Base-by-base conservation (phyloP, 2,329 filamentous ascomycete genomes). In the Penicillium italicum region DNA sequence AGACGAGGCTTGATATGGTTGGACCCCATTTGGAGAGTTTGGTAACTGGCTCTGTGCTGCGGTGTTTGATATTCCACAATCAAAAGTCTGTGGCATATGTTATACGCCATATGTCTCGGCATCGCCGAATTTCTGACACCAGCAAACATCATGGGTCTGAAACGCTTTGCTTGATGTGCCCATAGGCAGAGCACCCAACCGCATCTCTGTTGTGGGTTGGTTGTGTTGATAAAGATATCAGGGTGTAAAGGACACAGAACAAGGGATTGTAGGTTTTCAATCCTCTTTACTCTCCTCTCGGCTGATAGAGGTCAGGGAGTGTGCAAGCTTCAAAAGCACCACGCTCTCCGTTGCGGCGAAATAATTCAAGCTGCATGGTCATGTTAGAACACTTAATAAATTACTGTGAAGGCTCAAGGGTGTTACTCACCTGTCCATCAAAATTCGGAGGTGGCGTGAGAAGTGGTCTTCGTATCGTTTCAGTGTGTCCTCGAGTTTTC, bases 271-370 rank as follows among this genome's bases (percentile, higher is more conserved):
- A 45, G 2, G 1, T 3, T 22, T 33, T 40, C 42, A 48, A n/a
- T 52, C 43, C 28, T 60, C 54, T 22, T 47, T 47, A 30, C 50
- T 75, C 69, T 76, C 74, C 20, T 76, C 74, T 53, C 74, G 75
- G 58, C 69, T 71, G 53, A 76, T 74, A 4, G 73, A 70, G 57
- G 73, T 76, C 44, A 76, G 55, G 0, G 74, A 72, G 57, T 76
- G 74, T 11, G 74, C 74, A 16, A 99, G 79, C 62, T 92, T 93
- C 59, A 97, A 77, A 62, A 99, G 81, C 18, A 96, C 94, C 3
- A 97, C 93, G 37, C 94, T 97, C 78, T 99, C 94, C 0, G 94
- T 97, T 0, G 94, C 94, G 3, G 94, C 94, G 66, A 97, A 95
- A 74, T 97, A 96, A 66, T 99, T 97, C 60, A 99, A 58, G 58